These are phyloP conservation scores for Lactifluus subvellereus DNA, from an alignment of 768 basidiomycete genomes.

Conservation along the genomic window DNA sequence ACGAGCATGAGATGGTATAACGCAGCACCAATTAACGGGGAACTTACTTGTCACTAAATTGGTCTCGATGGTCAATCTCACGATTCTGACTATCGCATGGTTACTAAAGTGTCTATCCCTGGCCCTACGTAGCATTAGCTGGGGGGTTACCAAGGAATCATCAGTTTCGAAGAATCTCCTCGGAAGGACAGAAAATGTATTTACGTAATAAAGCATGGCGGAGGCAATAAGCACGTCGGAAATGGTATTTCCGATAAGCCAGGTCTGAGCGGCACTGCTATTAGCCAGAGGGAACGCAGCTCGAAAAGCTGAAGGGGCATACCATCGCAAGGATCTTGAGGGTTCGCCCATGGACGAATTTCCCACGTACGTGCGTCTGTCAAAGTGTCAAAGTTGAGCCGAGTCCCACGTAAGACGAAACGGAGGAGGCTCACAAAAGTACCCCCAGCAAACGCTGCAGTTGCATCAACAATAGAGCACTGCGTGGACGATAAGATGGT, in stretches of 20 bases:
- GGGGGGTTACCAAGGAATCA: no score
- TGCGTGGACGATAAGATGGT: neutral
- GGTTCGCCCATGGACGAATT: neutral
- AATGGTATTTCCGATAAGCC: conserved; percentile 7
- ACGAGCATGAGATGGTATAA: neutral
- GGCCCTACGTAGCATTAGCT: neutral
- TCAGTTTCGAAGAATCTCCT: neutral
- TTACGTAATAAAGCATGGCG: conserved; percentile 12
- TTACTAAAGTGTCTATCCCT: neutral
- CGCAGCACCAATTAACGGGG: neutral
- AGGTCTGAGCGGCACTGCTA: neutral
- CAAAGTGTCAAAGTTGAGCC: neutral
- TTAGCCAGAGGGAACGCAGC: no score
- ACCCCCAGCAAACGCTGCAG: neutral
- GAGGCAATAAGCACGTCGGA: conserved; percentile 11
- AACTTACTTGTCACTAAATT: conserved; percentile 22
- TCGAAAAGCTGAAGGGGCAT: neutral
- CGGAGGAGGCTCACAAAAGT: neutral
- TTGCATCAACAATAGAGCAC: neutral
- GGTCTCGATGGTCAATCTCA: conserved; percentile 28
- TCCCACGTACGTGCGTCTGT: neutral
- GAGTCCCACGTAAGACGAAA: neutral
- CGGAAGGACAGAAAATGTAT: neutral
- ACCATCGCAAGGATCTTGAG: conserved; percentile 1
- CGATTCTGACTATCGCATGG: conserved; percentile 22